These are phyloP conservation scores for Blastomyces gilchristii DNA, from an alignment of 2,329 filamentous ascomycete species.

Conservation along the genomic window DNA sequence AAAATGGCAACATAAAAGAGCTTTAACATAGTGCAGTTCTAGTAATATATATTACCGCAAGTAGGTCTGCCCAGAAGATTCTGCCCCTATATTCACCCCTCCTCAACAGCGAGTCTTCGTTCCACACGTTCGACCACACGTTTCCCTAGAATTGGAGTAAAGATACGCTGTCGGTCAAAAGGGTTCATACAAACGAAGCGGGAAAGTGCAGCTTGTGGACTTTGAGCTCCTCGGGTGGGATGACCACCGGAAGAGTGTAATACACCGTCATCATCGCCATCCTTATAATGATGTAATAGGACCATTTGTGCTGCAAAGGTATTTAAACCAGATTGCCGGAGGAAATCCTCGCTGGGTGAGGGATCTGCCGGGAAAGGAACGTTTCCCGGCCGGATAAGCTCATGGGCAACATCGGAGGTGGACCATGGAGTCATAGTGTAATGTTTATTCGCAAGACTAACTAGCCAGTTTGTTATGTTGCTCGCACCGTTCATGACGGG, in stretches of 20 bases:
- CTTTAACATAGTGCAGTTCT: background rate
- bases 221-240: background rate
- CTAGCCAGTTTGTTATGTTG: slow-evolving; percentile 47
- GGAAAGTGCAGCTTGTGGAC: slow-evolving; percentile 37
- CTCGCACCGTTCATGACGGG: slow-evolving; percentile 21
- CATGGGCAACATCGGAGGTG: background rate
- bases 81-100: background rate
- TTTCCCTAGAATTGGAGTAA: slow-evolving; percentile 47
- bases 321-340: slow-evolving; percentile 58
- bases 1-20: background rate
- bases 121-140: slow-evolving; percentile 46
- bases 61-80: background rate
- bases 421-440: slow-evolving; percentile 13
- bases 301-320: slow-evolving; percentile 60
- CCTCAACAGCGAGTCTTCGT: slow-evolving; percentile 32
- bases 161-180: slow-evolving; percentile 40
- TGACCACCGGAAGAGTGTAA: background rate
- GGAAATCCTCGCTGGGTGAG: slow-evolving; percentile 57
- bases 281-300: slow-evolving; percentile 27
- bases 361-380: slow-evolving; percentile 1
- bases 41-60: background rate
- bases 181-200: slow-evolving; percentile 49
- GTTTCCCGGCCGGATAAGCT: no score
- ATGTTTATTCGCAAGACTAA: slow-evolving; percentile 43
- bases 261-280: background rate